Conservation (phyloP, 495 filamentous ascomycete genomes). For the Tuber melanosporum region DNA sequence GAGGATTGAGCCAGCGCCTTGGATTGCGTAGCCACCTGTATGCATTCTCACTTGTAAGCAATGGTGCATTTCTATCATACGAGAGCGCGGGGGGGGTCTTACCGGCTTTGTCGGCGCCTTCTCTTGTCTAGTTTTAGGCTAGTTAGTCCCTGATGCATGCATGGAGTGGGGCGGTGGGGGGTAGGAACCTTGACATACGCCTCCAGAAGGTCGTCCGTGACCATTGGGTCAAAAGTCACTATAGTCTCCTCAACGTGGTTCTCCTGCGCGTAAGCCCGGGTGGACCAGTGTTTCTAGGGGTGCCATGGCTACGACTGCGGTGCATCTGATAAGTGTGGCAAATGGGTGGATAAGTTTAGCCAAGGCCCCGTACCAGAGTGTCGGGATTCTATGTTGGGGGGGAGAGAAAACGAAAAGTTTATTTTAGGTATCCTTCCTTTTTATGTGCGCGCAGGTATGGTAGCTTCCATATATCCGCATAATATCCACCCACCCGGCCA, state of each 20-base stretch:
- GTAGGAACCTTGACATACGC: conserved; percentile 58
- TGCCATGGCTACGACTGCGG: conserved; percentile 71
- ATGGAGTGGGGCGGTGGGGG: background rate
- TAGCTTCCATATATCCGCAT: background rate
- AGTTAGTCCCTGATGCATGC: conserved; percentile 5
- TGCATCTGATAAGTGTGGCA: conserved; percentile 47
- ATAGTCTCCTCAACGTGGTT: conserved; percentile 77
- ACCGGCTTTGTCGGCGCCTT: conserved; percentile 88
- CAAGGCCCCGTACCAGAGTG: background rate
- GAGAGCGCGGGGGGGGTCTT: background rate
- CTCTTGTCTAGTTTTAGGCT: conserved; percentile 56
- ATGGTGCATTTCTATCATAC: background rate
- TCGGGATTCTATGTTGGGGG: background rate
- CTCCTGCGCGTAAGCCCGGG: conserved; percentile 84
- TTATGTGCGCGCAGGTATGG: background rate
- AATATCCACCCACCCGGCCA: background rate
- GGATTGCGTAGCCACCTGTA: conserved; percentile 75
- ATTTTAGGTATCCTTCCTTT: background rate
- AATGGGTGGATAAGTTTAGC: background rate
- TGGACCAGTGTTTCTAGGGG: conserved; percentile 66
- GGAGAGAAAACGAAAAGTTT: background rate
- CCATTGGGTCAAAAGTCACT: conserved; percentile 67
- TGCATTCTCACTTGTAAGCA: background rate
- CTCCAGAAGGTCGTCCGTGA: conserved; percentile 74
- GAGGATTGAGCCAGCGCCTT: conserved; percentile 77